Percentiles rank a stretch among this genome's conserved stretches.
These are phyloP conservation scores for Arachnomyces sp. DNA, from an alignment of 2,329 filamentous ascomycete genomes.

Conservation along the genomic window DNA sequence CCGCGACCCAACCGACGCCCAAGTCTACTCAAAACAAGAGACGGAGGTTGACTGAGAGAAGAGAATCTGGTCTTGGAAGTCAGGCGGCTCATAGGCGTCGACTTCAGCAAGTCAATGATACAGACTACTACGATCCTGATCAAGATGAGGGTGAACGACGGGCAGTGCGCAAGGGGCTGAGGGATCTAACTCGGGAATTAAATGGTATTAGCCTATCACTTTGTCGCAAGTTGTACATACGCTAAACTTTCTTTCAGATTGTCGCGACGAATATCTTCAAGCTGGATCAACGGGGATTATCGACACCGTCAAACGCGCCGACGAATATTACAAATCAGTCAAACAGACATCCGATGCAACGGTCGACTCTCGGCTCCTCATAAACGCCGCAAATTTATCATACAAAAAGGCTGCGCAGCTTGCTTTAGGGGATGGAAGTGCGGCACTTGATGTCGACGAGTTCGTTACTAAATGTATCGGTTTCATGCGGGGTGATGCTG, in stretches of 20 bases:
- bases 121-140: conserved; percentile 62
- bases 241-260: conserved; percentile 42
- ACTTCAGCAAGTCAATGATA: conserved; percentile 24
- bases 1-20: too few species aligned
- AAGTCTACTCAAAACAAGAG: conserved; percentile 8
- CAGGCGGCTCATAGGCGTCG: conserved; percentile 7
- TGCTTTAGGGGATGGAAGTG: conserved; percentile 61
- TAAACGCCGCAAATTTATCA: conserved; percentile 70
- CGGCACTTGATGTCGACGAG: conserved; percentile 80
- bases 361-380: conserved; percentile 78
- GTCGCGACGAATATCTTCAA: conserved; percentile 61
- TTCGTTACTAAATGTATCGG: conserved; percentile 83
- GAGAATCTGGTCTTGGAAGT: background rate
- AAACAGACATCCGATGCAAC: conserved; percentile 86
- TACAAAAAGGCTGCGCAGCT: conserved; percentile 69
- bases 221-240: background rate
- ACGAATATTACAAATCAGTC: conserved; percentile 58
- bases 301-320: conserved; percentile 57
- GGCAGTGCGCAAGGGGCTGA: conserved; percentile 57
- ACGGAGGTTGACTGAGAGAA: conserved; percentile 10
- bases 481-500: conserved; percentile 67
- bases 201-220: conserved; percentile 37
- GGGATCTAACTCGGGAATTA: conserved; percentile 52
- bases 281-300: conserved; percentile 57
- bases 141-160: conserved; percentile 66